Evolutionary conservation across 192 early-diverging fungal genomes (phyloP).

Genomic region (Radiomyces spectabilis): DNA sequence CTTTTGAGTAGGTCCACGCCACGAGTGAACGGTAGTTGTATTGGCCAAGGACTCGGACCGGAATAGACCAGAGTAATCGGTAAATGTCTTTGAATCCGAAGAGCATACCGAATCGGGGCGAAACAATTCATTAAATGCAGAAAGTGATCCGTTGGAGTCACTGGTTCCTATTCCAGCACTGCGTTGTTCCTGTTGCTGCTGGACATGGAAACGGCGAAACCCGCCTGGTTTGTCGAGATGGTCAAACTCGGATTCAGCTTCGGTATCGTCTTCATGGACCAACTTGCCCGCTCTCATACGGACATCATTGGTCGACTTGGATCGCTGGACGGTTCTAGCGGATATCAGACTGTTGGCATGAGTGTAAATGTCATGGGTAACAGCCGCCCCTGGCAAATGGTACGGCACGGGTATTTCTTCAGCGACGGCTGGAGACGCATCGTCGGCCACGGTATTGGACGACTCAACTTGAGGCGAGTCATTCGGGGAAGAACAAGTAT

Average conservation of each 20-base stretch:
- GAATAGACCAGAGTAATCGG: conserved; percentile 19
- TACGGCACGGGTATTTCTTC: conserved; percentile 20
- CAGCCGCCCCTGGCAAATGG: conserved; percentile 35
- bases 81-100: conserved; percentile 16
- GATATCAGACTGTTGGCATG: conserved; percentile 23
- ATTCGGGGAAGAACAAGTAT: not conserved
- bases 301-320: conserved; percentile 11
- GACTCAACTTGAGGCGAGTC: not conserved
- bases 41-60: conserved; percentile 1
- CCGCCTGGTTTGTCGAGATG: conserved; percentile 67
- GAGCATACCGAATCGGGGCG: conserved; percentile 10
- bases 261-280: conserved; percentile 1
- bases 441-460: not conserved
- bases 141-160: not conserved
- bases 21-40: not conserved
- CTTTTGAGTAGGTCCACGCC: not conserved
- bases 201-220: conserved; percentile 76
- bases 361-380: conserved; percentile 38
- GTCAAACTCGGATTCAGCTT: conserved; percentile 24
- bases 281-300: not conserved
- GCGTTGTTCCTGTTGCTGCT: conserved; percentile 21
- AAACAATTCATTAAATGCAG: conserved; percentile 12
- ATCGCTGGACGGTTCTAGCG: conserved; percentile 15
- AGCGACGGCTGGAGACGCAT: not conserved
- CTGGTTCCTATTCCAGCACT: not conserved